Conservation (phyloP, 2,329 filamentous ascomycete genomes). For the Fusarium verrucosum region DNA sequence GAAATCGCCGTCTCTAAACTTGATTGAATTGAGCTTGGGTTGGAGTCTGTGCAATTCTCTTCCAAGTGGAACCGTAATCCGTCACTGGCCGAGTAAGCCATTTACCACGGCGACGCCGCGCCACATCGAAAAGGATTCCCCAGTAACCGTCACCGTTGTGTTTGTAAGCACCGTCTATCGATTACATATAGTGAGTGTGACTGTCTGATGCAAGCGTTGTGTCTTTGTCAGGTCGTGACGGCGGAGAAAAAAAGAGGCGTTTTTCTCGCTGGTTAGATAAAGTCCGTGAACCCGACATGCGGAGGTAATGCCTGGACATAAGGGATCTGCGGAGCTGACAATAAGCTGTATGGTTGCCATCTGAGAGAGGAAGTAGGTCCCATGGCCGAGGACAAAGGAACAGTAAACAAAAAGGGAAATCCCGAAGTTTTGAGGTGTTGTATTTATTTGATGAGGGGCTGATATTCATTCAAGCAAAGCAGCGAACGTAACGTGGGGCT, state of each 20-base stretch:
- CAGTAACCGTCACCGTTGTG: constrained; percentile 6
- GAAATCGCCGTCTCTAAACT: background rate
- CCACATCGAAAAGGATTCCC: constrained; percentile 11
- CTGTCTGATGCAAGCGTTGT: background rate
- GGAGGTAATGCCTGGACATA: constrained; percentile 26
- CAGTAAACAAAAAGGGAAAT: background rate
- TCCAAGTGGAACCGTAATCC: constrained; percentile 13
- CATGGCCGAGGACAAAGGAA: background rate
- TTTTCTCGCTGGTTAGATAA: constrained; percentile 37
- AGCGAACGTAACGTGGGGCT: constrained; percentile 14
- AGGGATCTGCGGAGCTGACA: constrained; percentile 20
- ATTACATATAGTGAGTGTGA: constrained; percentile 9
- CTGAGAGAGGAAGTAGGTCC: constrained; percentile 34
- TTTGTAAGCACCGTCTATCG: constrained; percentile 20
- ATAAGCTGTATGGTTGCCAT: constrained; percentile 1
- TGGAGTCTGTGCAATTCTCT: constrained; percentile 5
- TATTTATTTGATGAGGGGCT: background rate
- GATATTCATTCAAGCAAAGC: constrained; percentile 2
- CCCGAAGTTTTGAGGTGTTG: background rate
- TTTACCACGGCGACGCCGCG: constrained; percentile 31
- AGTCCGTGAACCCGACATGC: constrained; percentile 40
- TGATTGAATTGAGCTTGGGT: constrained; percentile 3
- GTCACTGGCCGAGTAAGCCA: background rate
- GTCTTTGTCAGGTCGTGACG: background rate
- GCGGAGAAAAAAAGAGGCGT: constrained; percentile 18